Evolutionary conservation across 495 filamentous ascomycete genomes (phyloP).

Genomic region (Rostrohypoxylon terebratum): DNA sequence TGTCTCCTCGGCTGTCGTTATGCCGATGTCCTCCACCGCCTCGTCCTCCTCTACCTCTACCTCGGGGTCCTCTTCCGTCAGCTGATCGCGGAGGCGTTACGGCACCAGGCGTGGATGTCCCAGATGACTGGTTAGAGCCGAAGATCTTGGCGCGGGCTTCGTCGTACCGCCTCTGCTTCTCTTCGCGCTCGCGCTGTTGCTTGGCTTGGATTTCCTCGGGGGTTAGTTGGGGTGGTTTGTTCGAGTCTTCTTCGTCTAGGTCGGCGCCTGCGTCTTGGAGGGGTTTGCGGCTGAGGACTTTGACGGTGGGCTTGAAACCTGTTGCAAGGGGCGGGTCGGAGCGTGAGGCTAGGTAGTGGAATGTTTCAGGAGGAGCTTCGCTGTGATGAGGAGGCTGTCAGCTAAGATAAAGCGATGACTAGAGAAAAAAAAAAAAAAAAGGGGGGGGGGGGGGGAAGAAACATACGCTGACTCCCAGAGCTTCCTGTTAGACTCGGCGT

Average conservation of each 20-base stretch:
- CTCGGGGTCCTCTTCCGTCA: slow-evolving; percentile 50
- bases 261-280: slow-evolving; percentile 63
- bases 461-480: slow-evolving; percentile 90
- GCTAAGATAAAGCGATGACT: background rate
- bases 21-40: slow-evolving; percentile 37
- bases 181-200: slow-evolving; percentile 80
- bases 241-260: slow-evolving; percentile 73
- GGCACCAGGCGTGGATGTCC: slow-evolving; percentile 61
- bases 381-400: slow-evolving; percentile 29
- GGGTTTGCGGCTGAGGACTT: slow-evolving; percentile 86
- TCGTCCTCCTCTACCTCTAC: slow-evolving; percentile 28
- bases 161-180: slow-evolving; percentile 89
- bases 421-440: background rate
- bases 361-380: slow-evolving; percentile 66
- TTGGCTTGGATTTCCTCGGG: slow-evolving; percentile 78
- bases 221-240: slow-evolving; percentile 68
- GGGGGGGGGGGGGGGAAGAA: background rate
- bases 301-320: slow-evolving; percentile 85
- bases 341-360: slow-evolving; percentile 77
- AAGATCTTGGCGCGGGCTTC: slow-evolving; percentile 88
- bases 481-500: slow-evolving; percentile 82
- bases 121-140: slow-evolving; percentile 69
- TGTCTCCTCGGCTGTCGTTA: slow-evolving; percentile 45
- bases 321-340: slow-evolving; percentile 74
- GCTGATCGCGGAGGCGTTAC: slow-evolving; percentile 69